These are phyloP conservation scores for Oryza rufipogon DNA, from an alignment of 176 grass and related monocot genomes.

Conservation along the genomic window DNA sequence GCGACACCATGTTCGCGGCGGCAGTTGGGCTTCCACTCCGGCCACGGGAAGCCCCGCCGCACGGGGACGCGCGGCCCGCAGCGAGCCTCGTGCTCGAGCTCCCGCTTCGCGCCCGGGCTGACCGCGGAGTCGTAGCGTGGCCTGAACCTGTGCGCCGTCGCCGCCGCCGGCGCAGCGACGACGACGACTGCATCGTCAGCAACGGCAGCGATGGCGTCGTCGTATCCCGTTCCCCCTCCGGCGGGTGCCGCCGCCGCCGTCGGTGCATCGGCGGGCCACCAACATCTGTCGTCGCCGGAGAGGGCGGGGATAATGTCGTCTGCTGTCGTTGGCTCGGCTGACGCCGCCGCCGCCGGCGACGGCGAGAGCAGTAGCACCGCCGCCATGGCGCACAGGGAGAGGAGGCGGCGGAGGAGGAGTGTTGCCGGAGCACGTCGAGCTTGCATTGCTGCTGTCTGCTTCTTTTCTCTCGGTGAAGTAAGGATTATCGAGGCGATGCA, in stretches of 20 bases:
- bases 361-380: constrained; percentile 30
- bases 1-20: not conserved
- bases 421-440: not conserved
- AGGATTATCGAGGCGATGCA: not conserved
- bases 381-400: constrained; percentile 17
- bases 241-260: not conserved
- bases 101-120: constrained; percentile 44
- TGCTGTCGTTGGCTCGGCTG: not conserved
- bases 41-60: constrained; percentile 24
- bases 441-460: constrained; percentile 8
- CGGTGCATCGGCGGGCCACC: constrained; percentile 8
- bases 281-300: not conserved
- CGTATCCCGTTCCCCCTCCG: no score
- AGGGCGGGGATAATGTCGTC: not conserved
- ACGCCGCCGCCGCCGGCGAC: not conserved
- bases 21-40: constrained; percentile 30
- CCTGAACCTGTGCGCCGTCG: constrained; percentile 19
- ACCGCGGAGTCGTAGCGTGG: constrained; percentile 1
- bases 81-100: constrained; percentile 50
- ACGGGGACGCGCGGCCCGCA: constrained; percentile 50
- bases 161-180: not conserved
- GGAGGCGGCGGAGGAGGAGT: not conserved
- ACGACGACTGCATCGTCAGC: not conserved
- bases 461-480: not conserved
- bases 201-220: not conserved